Evolutionary conservation across 2,329 filamentous ascomycete species (phyloP), one percentile per base, ranked within the genome.

Genomic region (Juglanconis oblonga): DNA sequence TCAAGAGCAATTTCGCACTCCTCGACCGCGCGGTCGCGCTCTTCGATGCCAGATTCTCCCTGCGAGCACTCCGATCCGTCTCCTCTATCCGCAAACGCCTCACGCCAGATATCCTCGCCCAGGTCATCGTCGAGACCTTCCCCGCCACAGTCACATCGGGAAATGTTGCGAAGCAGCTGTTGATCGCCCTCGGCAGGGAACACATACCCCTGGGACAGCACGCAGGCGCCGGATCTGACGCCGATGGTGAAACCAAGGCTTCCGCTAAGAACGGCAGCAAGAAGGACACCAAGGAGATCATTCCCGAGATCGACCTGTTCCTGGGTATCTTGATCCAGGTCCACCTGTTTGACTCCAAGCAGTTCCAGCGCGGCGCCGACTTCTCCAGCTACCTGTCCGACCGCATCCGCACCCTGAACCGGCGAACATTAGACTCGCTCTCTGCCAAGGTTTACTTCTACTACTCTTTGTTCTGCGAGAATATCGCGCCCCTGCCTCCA

Each of bases 361-460:
- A 91, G 71, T 89, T 87, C 70, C 83, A 95, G 73, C 85, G 86
- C 64, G 95, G 95, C 57, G 87, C 88, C 65, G 84, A 90, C 62
- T 96, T 98, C 77, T 98, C 95, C 35, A 86, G 86, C 66, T 86
- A 87, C 68, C 83, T 99, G 57, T 87, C 92, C 55, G 90, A 94
- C 71, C 89, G 89, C 72, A 88, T 98, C 73, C 92, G 96, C 70
- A 83, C 87, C 56, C 83, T 96, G 72, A 99, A 99, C 81, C 90
- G 95, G 64, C 88, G 95, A 68, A 98, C 95, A 31, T 81, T 99
- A 64, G 95, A 99, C 75, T 92, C 93, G 53, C 86, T 99, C 61
- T 91, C 93, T 61, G 92, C 94, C 66, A 96, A 96, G 76, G 92
- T 94, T 64, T 99, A 97, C 83, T 98, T 97, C 78, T 99, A 99